Percentiles rank a stretch among this genome's conserved stretches.
phyloP scores from a whole-genome alignment of 352 stramenopile genomes.

The Phytopythium sindhum region DNA sequence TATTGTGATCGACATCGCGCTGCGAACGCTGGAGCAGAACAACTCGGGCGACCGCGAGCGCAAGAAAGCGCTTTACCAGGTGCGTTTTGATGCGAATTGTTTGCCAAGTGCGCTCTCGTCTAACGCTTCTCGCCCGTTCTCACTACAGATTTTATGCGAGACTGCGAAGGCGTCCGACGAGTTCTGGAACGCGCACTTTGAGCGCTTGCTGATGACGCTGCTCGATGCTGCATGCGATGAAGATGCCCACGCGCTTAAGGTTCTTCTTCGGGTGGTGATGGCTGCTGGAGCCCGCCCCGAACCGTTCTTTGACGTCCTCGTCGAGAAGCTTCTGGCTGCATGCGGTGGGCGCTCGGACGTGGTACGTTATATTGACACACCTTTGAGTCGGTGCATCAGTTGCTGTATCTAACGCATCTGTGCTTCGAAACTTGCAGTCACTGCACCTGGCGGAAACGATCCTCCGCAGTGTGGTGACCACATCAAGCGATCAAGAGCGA shows the following conservation, averaged over 20 bases:
- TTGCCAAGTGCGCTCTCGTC: background rate
- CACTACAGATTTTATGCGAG: constrained; percentile 27
- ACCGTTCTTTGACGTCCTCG: constrained; percentile 56
- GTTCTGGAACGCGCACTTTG: constrained; percentile 42
- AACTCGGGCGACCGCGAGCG: constrained; percentile 37
- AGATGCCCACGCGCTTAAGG: constrained; percentile 47
- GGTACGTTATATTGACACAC: constrained; percentile 18
- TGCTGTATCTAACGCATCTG: background rate
- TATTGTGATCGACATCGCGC: constrained; percentile 34
- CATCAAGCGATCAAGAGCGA: constrained; percentile 23
- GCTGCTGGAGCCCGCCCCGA: constrained; percentile 35
- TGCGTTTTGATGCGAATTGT: constrained; percentile 9
- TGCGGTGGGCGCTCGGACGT: constrained; percentile 38
- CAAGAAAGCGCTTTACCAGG: constrained; percentile 46
- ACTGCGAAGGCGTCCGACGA: constrained; percentile 21
- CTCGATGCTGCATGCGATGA: constrained; percentile 44
- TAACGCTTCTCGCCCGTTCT: background rate
- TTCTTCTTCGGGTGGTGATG: constrained; percentile 44
- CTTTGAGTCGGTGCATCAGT: background rate
- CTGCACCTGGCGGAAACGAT: constrained; percentile 54
- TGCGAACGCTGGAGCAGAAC: constrained; percentile 42
- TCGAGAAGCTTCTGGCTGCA: constrained; percentile 49
- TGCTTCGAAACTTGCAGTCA: constrained; percentile 17
- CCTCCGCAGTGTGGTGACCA: constrained; percentile 34
- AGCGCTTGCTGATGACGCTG: constrained; percentile 36